Conservation (phyloP, 148 eudicot species). For the Diospyros lotus region DNA sequence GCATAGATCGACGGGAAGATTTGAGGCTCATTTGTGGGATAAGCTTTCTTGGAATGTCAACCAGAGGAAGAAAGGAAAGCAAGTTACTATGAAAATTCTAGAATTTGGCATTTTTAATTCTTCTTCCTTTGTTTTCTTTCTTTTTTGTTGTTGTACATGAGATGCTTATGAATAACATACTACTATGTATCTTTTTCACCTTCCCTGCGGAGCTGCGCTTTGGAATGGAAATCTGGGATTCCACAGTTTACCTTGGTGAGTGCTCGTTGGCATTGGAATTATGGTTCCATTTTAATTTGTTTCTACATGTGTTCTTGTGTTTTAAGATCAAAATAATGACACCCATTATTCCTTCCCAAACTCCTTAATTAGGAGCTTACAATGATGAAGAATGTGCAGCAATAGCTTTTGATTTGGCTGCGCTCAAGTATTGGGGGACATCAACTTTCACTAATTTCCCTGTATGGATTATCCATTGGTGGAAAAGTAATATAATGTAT, state of each 20-base stretch:
- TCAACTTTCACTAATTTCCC: slow-evolving; percentile 55
- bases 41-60: slow-evolving; percentile 50
- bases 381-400: slow-evolving; percentile 68
- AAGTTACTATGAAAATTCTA: slow-evolving; percentile 23
- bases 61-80: slow-evolving; percentile 56
- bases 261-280: background rate
- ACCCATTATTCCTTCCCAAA: background rate
- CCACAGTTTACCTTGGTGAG: slow-evolving; percentile 50
- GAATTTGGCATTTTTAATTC: too few relatives aligned
- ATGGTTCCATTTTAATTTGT: background rate
- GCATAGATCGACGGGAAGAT: slow-evolving; percentile 49
- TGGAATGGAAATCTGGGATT: slow-evolving; percentile 10
- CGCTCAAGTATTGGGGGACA: slow-evolving; percentile 63
- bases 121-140: too few relatives aligned
- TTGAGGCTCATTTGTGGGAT: slow-evolving; percentile 52
- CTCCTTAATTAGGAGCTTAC: slow-evolving; percentile 38
- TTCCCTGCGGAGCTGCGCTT: background rate
- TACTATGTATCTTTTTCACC: background rate
- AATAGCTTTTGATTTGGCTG: slow-evolving; percentile 59
- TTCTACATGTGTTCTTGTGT: background rate
- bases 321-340: background rate
- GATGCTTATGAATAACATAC: background rate
- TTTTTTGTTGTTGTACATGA: too few relatives aligned
- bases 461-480: slow-evolving; percentile 25
- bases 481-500: background rate